A percentile compares a stretch with the other conserved stretches of the same genome.
phyloP scores from a whole-genome alignment of 129 eudicot genomes.

The Saussurea involucrata region DNA sequence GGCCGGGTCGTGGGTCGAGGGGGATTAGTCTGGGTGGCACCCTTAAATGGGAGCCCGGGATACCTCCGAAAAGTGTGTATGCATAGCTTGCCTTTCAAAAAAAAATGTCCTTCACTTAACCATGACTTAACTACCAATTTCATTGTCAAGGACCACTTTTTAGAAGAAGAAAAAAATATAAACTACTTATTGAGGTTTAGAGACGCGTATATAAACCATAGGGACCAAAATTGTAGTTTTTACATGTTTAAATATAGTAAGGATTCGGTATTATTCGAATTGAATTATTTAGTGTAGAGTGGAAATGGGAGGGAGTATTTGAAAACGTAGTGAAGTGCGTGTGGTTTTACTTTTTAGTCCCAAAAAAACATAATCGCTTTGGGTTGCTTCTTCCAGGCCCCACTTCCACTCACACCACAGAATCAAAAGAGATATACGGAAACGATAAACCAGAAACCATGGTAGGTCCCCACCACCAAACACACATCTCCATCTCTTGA shows the following conservation, averaged over 20 bases:
- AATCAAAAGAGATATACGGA: neutral
- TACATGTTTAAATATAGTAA: neutral
- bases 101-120: too few relatives aligned
- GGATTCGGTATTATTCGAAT: neutral
- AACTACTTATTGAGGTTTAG: neutral
- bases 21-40: too few relatives aligned
- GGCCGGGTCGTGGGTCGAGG: too few relatives aligned
- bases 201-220: neutral
- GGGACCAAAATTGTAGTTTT: neutral
- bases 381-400: neutral
- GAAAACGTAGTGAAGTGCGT: neutral
- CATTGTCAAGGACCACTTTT: too few relatives aligned
- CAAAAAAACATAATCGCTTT: neutral
- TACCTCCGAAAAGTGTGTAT: too few relatives aligned
- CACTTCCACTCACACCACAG: neutral
- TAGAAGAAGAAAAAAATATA: too few relatives aligned
- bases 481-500: conserved; percentile 20
- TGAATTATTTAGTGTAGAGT: neutral
- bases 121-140: too few relatives aligned
- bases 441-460: neutral
- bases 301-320: neutral
- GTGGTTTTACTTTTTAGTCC: neutral
- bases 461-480: conserved; percentile 12
- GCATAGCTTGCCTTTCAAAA: too few relatives aligned
- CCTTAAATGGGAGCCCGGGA: too few relatives aligned